A percentile compares a stretch with the other conserved stretches of the same genome.
phyloP scores from a whole-genome alignment of 345 rosid species.

The Gossypium turneri region DNA sequence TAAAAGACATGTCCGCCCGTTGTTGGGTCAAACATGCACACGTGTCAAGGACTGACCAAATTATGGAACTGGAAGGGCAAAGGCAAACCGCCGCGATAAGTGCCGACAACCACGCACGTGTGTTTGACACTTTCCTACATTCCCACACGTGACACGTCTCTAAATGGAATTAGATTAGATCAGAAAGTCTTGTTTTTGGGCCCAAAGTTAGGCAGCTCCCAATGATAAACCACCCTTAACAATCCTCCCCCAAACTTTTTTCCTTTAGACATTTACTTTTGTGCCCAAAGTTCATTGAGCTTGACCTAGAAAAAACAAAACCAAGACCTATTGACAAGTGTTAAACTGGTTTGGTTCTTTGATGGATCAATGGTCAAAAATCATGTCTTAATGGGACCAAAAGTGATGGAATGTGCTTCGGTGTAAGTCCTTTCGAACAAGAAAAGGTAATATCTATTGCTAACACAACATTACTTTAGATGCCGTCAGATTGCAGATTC shows the following conservation, averaged over 20 bases:
- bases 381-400: neutral
- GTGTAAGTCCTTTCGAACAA: neutral
- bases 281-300: neutral
- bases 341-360: neutral
- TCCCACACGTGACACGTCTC: neutral
- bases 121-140: neutral
- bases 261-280: neutral
- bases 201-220: conserved; percentile 45
- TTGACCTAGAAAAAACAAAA: neutral
- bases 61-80: neutral
- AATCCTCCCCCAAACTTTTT: conserved; percentile 10
- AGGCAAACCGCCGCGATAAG: neutral
- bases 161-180: neutral
- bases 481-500: neutral
- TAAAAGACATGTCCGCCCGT: neutral
- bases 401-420: neutral
- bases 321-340: neutral
- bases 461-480: neutral
- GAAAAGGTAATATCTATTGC: neutral
- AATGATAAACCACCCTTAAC: conserved; percentile 31
- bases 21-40: neutral
- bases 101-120: neutral
- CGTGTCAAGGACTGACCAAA: neutral
- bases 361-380: neutral
- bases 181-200: neutral